phyloP scores from a whole-genome alignment of 164 flowering plant species.

The Vitis rotundifolia region DNA sequence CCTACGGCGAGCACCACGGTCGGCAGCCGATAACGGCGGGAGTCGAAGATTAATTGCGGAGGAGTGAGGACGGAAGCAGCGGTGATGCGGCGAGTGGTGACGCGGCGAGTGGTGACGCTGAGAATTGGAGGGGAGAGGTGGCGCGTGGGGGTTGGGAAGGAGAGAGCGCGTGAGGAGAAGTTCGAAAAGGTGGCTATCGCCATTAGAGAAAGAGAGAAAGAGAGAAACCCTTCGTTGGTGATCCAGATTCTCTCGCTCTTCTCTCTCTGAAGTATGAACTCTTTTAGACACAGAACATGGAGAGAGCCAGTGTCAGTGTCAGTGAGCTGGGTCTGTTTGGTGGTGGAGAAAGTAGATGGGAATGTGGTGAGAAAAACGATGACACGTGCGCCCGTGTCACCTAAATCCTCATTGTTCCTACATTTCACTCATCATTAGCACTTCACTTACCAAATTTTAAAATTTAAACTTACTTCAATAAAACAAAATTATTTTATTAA shows the following conservation, averaged over 20 bases:
- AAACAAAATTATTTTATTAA: too few species aligned
- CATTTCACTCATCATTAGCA: too few species aligned
- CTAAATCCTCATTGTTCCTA: too few species aligned
- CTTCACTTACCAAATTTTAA: too few species aligned
- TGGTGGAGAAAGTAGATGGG: background rate
- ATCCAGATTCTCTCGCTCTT: background rate
- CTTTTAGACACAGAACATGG: background rate
- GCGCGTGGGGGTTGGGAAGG: conserved; percentile 11
- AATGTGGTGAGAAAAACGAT: too few species aligned
- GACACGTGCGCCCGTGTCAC: too few species aligned
- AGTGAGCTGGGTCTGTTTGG: background rate
- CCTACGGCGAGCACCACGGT: conserved; percentile 18
- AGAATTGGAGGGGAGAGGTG: background rate
- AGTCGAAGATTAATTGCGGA: background rate
- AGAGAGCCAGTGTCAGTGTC: background rate
- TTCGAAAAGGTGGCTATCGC: conserved; percentile 19
- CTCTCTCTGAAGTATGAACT: background rate
- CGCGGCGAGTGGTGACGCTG: background rate
- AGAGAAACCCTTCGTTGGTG: background rate
- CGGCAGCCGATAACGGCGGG: background rate
- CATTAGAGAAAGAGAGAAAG: conserved; percentile 6
- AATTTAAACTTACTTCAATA: too few species aligned
- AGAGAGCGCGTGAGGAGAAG: conserved; percentile 4
- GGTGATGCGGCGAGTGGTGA: conserved; percentile 1
- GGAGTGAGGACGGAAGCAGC: background rate